Evolutionary conservation across 306 rosid genomes (phyloP).

Genomic region (Cucumis melo): DNA sequence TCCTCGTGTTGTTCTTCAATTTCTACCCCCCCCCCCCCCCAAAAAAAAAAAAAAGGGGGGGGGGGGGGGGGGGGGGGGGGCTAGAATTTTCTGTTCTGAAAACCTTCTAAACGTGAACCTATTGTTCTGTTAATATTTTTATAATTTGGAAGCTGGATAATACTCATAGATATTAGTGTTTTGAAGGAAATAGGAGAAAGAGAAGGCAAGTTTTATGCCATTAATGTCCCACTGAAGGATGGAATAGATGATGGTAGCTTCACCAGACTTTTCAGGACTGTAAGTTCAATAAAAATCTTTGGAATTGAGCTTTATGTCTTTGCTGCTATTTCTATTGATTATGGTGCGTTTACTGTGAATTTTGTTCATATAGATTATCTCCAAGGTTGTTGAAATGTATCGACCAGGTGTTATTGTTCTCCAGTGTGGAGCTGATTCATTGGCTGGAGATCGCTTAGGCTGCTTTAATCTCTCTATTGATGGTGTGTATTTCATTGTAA

Average conservation of each 20-base stretch:
- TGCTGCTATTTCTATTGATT: conserved; percentile 10
- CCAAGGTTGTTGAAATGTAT: conserved; percentile 95
- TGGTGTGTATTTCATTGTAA: conserved; percentile 64
- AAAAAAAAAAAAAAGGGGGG: too few species aligned
- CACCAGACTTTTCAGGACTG: conserved; percentile 88
- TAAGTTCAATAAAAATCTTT: conserved; percentile 26
- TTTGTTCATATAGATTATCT: conserved; percentile 52
- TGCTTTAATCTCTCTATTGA: conserved; percentile 99
- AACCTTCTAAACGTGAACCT: neutral
- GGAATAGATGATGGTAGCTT: conserved; percentile 98
- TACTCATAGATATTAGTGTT: conserved; percentile 31
- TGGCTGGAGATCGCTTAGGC: conserved; percentile 98
- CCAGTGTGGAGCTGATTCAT: conserved; percentile 99
- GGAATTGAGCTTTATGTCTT: neutral
- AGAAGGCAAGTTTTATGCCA: conserved; percentile 96
- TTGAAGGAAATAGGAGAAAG: conserved; percentile 97
- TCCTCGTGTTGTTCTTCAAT: neutral
- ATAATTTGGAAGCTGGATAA: neutral
- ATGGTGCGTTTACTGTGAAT: conserved; percentile 4
- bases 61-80: too few species aligned
- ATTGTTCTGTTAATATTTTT: neutral
- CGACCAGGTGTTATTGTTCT: conserved; percentile 92
- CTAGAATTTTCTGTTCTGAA: neutral
- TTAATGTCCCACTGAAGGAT: conserved; percentile 92
- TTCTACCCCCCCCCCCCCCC: neutral